Evolutionary conservation across 352 stramenopile genomes (phyloP), one percentile per base, ranked within the genome.

Genomic region (Phytophthora kernoviae): DNA sequence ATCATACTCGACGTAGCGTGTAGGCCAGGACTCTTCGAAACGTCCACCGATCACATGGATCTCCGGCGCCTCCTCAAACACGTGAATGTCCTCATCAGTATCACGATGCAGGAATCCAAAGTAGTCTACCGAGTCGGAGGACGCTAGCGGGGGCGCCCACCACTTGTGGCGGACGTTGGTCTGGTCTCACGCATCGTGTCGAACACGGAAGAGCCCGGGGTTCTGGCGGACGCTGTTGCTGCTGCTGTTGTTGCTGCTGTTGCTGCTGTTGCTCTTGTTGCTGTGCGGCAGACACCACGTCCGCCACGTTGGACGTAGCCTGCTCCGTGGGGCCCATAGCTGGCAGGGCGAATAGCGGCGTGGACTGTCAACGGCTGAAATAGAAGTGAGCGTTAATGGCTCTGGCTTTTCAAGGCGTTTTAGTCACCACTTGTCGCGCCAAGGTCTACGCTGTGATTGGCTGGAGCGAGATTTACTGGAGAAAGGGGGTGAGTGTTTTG

Each of bases 1-100:
- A 52, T 93, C 84, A 53, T 91, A 95, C 73, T 95, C 86, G 62
- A 95, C 79, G 46, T 90, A 93, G 30, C 82, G 79, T 40, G 84
- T 86, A 5, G 83, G 84, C 86, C 86, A 95, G 37, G 84, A 78
- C n/a, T 95, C 86, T 42, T 93, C 72, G 0, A 75, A 88, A 36
- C 77, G 81, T 2, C 79, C 81, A 22, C 77, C 68, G 17, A 91
- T 53, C 32, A 93, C 84, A 18, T 60, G 69, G n/a, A 93, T 65
- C 21, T 74, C 58, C 0, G 84, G 84, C 26, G 81, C 56, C 45
- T 91, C 79, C 5, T 89, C 72, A 67, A 93, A 93, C 62, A 93
- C 80, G 39, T 84, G 70, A 39, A 93, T 86, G 60, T 93, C 75
- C 11, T 77, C 75, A 53, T 90, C 82, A 11, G 71, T 47, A 49